Base-by-base conservation (phyloP, 768 basidiomycete genomes). In the Gloeophyllum trabeum region DNA sequence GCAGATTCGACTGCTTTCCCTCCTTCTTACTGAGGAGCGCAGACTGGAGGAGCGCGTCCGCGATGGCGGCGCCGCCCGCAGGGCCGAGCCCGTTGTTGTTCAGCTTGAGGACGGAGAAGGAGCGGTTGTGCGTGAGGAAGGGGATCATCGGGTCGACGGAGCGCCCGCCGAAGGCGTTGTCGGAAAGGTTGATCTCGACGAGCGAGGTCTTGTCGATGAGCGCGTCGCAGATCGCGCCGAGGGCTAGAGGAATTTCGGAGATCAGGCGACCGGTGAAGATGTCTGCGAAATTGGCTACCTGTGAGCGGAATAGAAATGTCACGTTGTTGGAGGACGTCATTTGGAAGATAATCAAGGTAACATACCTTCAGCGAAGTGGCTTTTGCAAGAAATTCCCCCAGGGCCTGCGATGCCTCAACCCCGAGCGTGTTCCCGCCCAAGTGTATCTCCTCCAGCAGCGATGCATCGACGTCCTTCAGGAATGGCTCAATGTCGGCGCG, bases 221-320 rank as follows among this genome's bases (percentile, higher is more conserved):
- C 10, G 92, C 79, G 52, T 89, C 77, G 58, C 93, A 96, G 50
- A 99, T 75, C 25, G 87, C 82, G 26, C 79, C 73, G 36, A 99
- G 79, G 13, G 96, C 90, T 44, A 65, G 72, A 4, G 94, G 96
- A 56, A 99, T 98, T 61, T 99, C 94, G 46, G 77, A 71, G 66
- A 97, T 97, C 54, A 96, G 74, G 49, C 94, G 87, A 42, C 93
- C 89, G 2, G 94, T 97, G 66, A 99, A 99, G 62, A 99, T 93
- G 64, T 97, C 94, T 23, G 90, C 85, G 49, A 97, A 87, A 66
- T 98, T 82, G 51, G 93, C 94, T 45, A 94, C 66, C 96, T 98
- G 57, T 22, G 36, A 36, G 32, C 13, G 14, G 16, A 18, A 39
- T 20, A 26, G 30, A n/a, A 40, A 32, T 42, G 16, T 23, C 22